These are phyloP conservation scores for Tetratostichococcus sp. DNA, from an alignment of 139 green algal species.

Conservation along the genomic window DNA sequence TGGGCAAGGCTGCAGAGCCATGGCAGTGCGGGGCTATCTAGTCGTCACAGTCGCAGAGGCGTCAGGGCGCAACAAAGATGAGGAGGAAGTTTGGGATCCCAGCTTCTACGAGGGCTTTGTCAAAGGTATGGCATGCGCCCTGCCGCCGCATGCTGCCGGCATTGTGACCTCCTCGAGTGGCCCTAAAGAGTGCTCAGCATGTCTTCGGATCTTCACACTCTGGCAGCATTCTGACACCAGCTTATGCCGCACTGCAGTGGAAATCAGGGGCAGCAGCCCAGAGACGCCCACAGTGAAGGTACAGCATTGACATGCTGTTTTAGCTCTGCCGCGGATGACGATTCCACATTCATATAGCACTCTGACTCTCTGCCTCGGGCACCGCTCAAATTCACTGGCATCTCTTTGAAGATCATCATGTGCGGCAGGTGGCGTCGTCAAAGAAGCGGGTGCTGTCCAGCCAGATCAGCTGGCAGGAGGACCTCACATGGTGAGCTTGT, in stretches of 20 bases:
- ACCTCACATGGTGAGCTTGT: constrained; percentile 25
- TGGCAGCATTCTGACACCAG: background rate
- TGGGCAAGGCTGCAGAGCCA: background rate
- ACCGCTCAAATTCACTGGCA: no score
- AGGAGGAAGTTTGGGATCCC: constrained; percentile 60
- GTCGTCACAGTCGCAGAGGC: constrained; percentile 55
- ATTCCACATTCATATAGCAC: no score
- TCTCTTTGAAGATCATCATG: no score
- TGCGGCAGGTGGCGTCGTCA: constrained; percentile 45
- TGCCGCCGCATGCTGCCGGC: no score
- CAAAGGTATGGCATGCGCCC: constrained; percentile 41
- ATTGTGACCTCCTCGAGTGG: no score
- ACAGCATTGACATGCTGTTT: background rate
- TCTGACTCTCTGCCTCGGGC: no score
- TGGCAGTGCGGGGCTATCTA: constrained; percentile 46
- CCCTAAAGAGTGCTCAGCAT: background rate
- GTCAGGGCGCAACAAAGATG: constrained; percentile 57
- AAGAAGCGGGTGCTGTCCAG: constrained; percentile 33
- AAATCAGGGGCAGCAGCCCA: constrained; percentile 51
- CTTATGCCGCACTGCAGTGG: no score
- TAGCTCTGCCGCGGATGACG: no score
- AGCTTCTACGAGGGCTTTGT: constrained; percentile 66
- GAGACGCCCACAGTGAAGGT: background rate
- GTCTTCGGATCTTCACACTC: background rate
- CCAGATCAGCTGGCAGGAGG: constrained; percentile 58